Base-by-base conservation (phyloP, 768 basidiomycete genomes). In the Sistotremastrum suecicum region DNA sequence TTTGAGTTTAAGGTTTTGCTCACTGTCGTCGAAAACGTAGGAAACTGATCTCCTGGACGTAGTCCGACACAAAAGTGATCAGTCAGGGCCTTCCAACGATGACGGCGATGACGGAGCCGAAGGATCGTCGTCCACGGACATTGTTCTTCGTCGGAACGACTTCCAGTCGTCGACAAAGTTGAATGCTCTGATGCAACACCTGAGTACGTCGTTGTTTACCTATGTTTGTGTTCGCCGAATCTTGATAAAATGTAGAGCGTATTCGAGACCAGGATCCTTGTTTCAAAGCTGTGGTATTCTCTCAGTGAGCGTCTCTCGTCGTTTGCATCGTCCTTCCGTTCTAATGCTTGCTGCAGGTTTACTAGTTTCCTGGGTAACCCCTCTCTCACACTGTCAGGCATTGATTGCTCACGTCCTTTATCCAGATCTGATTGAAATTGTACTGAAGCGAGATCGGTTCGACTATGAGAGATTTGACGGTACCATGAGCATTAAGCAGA, bases 151-250 rank as follows among this genome's bases (percentile, higher is more conserved):
- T 7, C 75, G 78, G 52, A 89, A 89, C 51, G 78, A 92, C 61
- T 88, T 95, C 61, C 73, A 76, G 36, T 83, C 87, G 3, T 91
- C 87, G 6, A 95, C 92, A 1, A 98, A 98, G 61, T 67, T 98
- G 3, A 75, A 90, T 45, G 91, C 91, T 1, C 64, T 98, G 30
- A 61, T 86, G 6, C 69, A 75, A 48, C 74, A 81, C 57, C 70
- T 98, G 4, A 70, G 86, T 76, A 57, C 44, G 68, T 66, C 52
- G 9, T 4, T 33, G 3, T 5, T 10, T 35, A 43, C 8, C 11
- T 7, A 5, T 30, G 9, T 30, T 33, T 30, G 7, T 40, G 1
- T 5, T 33, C 12, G n/a, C n/a, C 41, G 6, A 31, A 37, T 8
- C 6, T 45, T n/a, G 43, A 31, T 43, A 5, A 34, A 31, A 48